Evolutionary conservation across 1,139 yeast genomes (phyloP), one percentile per base, ranked within the genome.

Genomic region (Lodderomyces jiufengensis): DNA sequence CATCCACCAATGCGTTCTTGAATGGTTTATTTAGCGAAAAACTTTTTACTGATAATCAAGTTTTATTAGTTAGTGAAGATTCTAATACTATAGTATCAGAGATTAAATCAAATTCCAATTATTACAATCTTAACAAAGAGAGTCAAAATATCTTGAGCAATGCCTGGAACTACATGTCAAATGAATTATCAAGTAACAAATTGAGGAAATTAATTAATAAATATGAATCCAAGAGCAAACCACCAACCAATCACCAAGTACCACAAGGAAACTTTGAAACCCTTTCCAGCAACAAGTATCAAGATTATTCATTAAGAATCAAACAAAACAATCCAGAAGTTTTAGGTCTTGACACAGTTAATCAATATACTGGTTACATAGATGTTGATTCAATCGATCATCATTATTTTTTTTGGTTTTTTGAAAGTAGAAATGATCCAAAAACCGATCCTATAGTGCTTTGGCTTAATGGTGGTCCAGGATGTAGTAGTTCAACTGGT

Each of bases 401-500:
- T 61, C 95, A 85, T 60, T 80, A 83, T 54, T 85, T 85, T 60
- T 85, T 80, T 59, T 85, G 95, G 95, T 80, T 82, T 52, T 87
- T 88, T 53, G 96, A 87, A 60, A 81, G 94, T 38, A 79, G 97
- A 66, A 84, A 84, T 54, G 95, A 86, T 62, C 95, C 96, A 14
- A 65, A 66, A 46, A 86, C 73, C 43, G 96, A 87, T 57, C 96
- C 96, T 7, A 70, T 87, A 33, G 75, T 88, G 36, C 68, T 88
- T 49, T 88, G 96, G 95, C 72, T 87, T 52, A 87, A 86, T 52
- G 95, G 95, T 50, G 95, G 95, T 14, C 95, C 95, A 31, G 96
- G 96, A 9, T 86, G 95, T 60, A 84, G 95, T 9, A 84, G 95
- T 3, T 64, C 86, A 60, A 85, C 95, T 22, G 97, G 96, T n/a